These are phyloP conservation scores for Cladorrhinum samala DNA, from an alignment of 495 filamentous ascomycete species.

Conservation along the genomic window DNA sequence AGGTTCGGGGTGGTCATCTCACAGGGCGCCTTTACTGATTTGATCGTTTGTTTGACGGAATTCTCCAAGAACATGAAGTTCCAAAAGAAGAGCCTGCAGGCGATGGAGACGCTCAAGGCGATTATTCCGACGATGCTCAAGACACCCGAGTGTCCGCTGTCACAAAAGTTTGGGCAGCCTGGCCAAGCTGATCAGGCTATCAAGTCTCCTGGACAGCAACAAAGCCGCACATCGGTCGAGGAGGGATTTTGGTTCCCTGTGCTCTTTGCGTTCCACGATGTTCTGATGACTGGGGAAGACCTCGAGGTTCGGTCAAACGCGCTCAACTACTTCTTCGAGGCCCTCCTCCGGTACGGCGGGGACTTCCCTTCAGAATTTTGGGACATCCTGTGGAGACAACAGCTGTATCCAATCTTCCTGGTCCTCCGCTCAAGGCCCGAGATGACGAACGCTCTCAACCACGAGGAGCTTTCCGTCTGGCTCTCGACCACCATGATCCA, in stretches of 20 bases:
- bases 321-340: slow-evolving; percentile 92
- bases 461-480: slow-evolving; percentile 98
- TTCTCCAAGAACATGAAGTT: slow-evolving; percentile 98
- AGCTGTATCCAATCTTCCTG: slow-evolving; percentile 97
- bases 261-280: slow-evolving; percentile 96
- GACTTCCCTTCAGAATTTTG: slow-evolving; percentile 93
- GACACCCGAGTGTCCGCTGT: slow-evolving; percentile 92
- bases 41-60: slow-evolving; percentile 92
- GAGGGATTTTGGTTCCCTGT: slow-evolving; percentile 99
- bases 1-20: slow-evolving; percentile 93
- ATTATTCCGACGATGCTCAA: slow-evolving; percentile 90
- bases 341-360: slow-evolving; percentile 79
- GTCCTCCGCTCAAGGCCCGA: slow-evolving; percentile 93
- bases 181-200: slow-evolving; percentile 25
- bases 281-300: slow-evolving; percentile 98
- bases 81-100: slow-evolving; percentile 95
- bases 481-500: slow-evolving; percentile 99
- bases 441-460: slow-evolving; percentile 86
- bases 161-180: slow-evolving; percentile 34
- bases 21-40: slow-evolving; percentile 92
- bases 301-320: slow-evolving; percentile 95
- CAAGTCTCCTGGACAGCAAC: slow-evolving; percentile 33
- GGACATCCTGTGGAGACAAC: slow-evolving; percentile 95
- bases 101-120: slow-evolving; percentile 88
- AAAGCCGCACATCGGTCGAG: slow-evolving; percentile 66